Evolutionary conservation across 345 rosid genomes (phyloP), one percentile per base, ranked within the genome.

Genomic region (Gossypium rotundifolium): DNA sequence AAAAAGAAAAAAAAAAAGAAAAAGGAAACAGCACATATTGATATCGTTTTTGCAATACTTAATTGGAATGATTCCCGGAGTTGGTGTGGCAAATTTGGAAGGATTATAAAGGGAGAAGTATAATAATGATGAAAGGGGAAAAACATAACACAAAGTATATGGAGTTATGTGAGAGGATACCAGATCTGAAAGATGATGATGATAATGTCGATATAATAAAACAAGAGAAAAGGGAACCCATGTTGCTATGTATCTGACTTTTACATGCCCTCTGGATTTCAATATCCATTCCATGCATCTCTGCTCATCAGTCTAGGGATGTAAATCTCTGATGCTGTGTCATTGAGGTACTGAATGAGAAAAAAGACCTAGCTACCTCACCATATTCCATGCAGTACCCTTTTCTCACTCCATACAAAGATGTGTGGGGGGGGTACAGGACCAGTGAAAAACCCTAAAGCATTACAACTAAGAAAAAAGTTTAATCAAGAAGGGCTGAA

Each of bases 151-250:
- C 82, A 83, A 83, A 79, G 81, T 64, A 76, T n/a, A 80, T 89
- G 90, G 87, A 79, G 71, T 84, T 85, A 74, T 75, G 81, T 69
- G 81, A 33, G 64, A 75, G 49, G 16, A 7, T 29, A 61, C n/a
- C 44, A 16, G 45, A 14, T 29, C 45, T 61, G 20, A 61, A 61
- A 4, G 12, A 61, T 16, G 44, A 20, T 13, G 10, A 20, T 55
- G 64, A 66, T 61, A 75, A 84, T 44, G 2, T 13, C 10, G 42
- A 16, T 45, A 46, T 57, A 23, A 67, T 71, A 82, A 71, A 77
- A 84, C 81, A 85, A 81, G 77, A 81, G 72, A 87, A 87, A 88
- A 91, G 90, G 88, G 88, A 76, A 87, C 87, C 88, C 58, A 88
- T 82, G 94, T 89, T 91, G 78, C 76, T 87, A 84, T 87, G 84